Base-by-base conservation (phyloP, 345 rosid genomes). In the Arabidopsis arenosa region DNA sequence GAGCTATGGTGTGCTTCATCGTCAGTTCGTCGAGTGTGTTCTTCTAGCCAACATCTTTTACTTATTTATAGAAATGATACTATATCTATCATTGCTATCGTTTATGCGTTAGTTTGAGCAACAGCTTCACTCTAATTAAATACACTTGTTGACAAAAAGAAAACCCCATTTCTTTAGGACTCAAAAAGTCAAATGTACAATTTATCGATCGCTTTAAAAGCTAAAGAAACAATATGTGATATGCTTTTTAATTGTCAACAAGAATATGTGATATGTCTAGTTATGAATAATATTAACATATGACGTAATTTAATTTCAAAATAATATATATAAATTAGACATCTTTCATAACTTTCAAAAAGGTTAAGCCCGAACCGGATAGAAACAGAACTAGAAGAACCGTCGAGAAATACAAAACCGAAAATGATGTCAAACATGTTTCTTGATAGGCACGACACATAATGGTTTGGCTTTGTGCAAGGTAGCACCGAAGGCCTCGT, bases 381-480 rank as follows among this genome's bases (percentile, higher is more conserved):
- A 54, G 23, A 55, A 53, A 39, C 12, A 15, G 18, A 52, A 26
- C n/a, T 39, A 68, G 39, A 53, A 68, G 39, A 53, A 33, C 28
- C 6, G 52, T 44, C 6, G 36, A 43, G 64, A 30, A 7, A 44
- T 57, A 69, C 15, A 59, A 30, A 54, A 62, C 39, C 30, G 33
- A 12, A 72, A 66, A 49, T 61, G 14, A 72, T 51, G 45, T 73
- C 40, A 74, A 64, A 55, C 40, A 65, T 28, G 57, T 47, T 33
- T 76, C 64, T 53, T 68, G 54, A 60, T 33, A 4, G 79, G 70
- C 12, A 80, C 57, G 39, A 56, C 70, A 35, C 63, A 54, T 18
- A 77, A 59, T 44, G 75, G 74, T 17, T 74, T 41, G 3, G 76
- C 73, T 69, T 40, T 87, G 9, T 39, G 81, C 44, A 83, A 33